These are phyloP conservation scores for Starmerella asiatica DNA, from an alignment of 805 yeast species.

Conservation along the genomic window DNA sequence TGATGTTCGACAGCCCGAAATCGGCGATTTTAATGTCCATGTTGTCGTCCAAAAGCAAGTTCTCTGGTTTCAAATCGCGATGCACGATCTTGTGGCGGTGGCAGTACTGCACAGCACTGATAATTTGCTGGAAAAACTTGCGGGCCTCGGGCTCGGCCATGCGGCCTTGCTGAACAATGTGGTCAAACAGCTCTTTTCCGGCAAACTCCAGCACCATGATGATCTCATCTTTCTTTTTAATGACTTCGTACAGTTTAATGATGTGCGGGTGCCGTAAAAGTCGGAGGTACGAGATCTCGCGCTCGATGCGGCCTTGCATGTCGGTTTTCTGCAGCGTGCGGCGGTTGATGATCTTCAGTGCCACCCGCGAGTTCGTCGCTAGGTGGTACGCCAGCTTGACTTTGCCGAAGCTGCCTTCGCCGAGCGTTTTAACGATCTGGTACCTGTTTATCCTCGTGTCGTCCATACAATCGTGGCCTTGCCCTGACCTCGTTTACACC, in stretches of 20 bases:
- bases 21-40: slow-evolving; percentile 91
- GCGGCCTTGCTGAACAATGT: slow-evolving; percentile 84
- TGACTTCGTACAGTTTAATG: slow-evolving; percentile 87
- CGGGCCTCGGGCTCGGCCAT: slow-evolving; percentile 88
- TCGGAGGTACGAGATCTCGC: slow-evolving; percentile 82
- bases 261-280: slow-evolving; percentile 90
- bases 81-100: slow-evolving; percentile 94
- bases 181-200: slow-evolving; percentile 90
- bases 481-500: too few relatives aligned
- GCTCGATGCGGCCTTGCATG: slow-evolving; percentile 92
- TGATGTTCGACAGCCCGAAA: slow-evolving; percentile 84
- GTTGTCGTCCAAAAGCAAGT: slow-evolving; percentile 74
- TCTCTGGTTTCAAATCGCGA: slow-evolving; percentile 93
- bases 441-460: slow-evolving; percentile 65
- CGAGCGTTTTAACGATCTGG: slow-evolving; percentile 81
- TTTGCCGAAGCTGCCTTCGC: slow-evolving; percentile 95
- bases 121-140: slow-evolving; percentile 88
- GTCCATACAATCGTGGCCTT: too few relatives aligned
- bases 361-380: slow-evolving; percentile 84
- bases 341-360: slow-evolving; percentile 81
- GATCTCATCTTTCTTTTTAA: slow-evolving; percentile 87
- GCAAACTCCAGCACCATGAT: slow-evolving; percentile 96
- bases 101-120: slow-evolving; percentile 92
- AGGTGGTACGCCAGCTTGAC: slow-evolving; percentile 84
- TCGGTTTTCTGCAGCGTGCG: slow-evolving; percentile 86